These are phyloP conservation scores for Neocatenulostroma microsporum DNA, from an alignment of 2,329 filamentous ascomycete species.

Conservation along the genomic window DNA sequence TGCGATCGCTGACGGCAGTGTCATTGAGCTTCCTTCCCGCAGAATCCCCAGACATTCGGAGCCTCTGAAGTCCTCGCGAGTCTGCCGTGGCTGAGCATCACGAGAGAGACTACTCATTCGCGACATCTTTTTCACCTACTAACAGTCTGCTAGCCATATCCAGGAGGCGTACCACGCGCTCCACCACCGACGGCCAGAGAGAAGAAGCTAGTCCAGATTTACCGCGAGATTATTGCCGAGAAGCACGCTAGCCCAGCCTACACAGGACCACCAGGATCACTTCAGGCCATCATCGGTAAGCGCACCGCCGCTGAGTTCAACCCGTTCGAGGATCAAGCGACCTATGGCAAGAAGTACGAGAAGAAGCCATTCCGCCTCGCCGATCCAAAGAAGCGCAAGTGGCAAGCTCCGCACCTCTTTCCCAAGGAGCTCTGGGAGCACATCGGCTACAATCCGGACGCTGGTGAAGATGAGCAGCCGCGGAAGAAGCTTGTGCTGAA, in stretches of 20 bases:
- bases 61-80: too few species aligned
- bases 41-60: too few species aligned
- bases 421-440: conserved; percentile 41
- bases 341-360: conserved; percentile 30
- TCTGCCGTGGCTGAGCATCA: too few species aligned
- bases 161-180: conserved; percentile 10
- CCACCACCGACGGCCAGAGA: conserved; percentile 6
- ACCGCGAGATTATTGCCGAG: conserved; percentile 7
- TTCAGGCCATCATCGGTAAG: conserved; percentile 40
- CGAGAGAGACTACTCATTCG: too few species aligned
- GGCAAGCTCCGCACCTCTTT: conserved; percentile 43
- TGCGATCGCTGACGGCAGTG: too few species aligned
- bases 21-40: too few species aligned
- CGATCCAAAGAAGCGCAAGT: conserved; percentile 43
- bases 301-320: conserved; percentile 50
- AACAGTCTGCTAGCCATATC: conserved; percentile 8
- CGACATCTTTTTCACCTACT: background rate
- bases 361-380: conserved; percentile 32
- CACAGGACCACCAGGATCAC: conserved; percentile 19
- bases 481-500: conserved; percentile 9
- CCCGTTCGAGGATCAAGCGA: conserved; percentile 44
- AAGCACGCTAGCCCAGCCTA: conserved; percentile 10
- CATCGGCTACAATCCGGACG: conserved; percentile 26
- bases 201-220: conserved; percentile 5
- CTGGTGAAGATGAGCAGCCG: conserved; percentile 4